Percentiles rank a stretch among this genome's conserved stretches.
phyloP scores from a whole-genome alignment of 176 grass and related monocot genomes.

The Zizania latifolia region DNA sequence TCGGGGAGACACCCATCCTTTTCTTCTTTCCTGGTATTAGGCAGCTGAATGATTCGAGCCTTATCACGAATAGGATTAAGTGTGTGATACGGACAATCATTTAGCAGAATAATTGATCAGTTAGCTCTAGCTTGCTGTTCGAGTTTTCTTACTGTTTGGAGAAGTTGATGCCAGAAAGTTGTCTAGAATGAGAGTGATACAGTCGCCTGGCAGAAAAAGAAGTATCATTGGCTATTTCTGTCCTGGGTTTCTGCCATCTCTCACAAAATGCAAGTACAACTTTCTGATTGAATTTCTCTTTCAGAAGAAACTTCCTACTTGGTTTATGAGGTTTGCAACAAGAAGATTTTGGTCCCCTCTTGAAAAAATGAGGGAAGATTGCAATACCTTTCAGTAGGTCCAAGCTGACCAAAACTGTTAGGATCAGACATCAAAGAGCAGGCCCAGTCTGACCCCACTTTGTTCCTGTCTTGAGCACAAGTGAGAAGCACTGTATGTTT shows the following conservation, averaged over 20 bases:
- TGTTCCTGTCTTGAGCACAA: not conserved
- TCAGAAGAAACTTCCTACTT: not conserved
- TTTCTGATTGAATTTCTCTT: slow-evolving; percentile 4
- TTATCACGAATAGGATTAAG: not conserved
- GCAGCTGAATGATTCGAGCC: not conserved
- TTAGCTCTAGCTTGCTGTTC: not conserved
- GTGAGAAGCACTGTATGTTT: not conserved
- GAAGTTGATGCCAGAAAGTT: not conserved
- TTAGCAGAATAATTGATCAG: not conserved
- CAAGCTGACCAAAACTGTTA: slow-evolving; percentile 15
- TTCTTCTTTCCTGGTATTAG: not conserved
- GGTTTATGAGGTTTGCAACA: not conserved
- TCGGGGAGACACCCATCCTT: not conserved
- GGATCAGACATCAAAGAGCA: slow-evolving; percentile 20
- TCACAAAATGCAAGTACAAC: not conserved
- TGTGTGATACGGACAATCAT: not conserved
- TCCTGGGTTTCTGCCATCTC: not conserved
- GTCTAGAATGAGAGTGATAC: not conserved
- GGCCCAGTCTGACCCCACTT: slow-evolving; percentile 17
- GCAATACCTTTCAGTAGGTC: slow-evolving; percentile 3
- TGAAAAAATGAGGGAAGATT: not conserved
- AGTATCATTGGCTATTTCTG: not conserved
- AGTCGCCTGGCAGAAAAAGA: not conserved
- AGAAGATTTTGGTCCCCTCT: not conserved
- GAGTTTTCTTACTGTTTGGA: not conserved